phyloP scores from a whole-genome alignment of 805 yeast species.

The Candida chauliodis region DNA sequence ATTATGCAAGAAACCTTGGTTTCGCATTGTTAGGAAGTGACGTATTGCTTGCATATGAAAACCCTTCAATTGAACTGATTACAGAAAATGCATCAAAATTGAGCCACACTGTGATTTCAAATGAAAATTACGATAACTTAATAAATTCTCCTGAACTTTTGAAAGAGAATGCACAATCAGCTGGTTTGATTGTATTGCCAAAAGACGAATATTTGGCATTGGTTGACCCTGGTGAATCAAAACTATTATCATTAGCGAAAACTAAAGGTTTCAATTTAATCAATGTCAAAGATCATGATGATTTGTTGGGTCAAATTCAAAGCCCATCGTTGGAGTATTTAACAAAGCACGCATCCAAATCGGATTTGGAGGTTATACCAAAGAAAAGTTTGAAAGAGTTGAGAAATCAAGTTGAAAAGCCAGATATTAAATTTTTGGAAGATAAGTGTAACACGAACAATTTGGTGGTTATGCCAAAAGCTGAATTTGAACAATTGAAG shows the following conservation, averaged over 20 bases:
- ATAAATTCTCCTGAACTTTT: constrained; percentile 18
- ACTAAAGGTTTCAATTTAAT: constrained; percentile 15
- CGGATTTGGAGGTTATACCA: constrained; percentile 1
- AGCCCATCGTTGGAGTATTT: constrained; percentile 17
- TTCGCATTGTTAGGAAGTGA: constrained; percentile 8
- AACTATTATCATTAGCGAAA: constrained; percentile 19
- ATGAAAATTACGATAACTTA: constrained; percentile 8
- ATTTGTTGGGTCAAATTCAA: constrained; percentile 16
- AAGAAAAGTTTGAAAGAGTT: constrained; percentile 14
- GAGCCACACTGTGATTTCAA: constrained; percentile 14
- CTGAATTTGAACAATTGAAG: constrained; percentile 7
- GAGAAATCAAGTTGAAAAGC: constrained; percentile 10
- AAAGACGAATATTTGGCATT: constrained; percentile 12
- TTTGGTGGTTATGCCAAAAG: constrained; percentile 10
- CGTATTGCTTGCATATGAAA: constrained; percentile 12
- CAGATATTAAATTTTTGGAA: constrained; percentile 11
- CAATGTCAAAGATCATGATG: constrained; percentile 5
- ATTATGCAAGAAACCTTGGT: constrained; percentile 7
- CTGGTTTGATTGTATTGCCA: constrained; percentile 11
- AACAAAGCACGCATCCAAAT: constrained; percentile 6
- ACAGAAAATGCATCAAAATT: constrained; percentile 25
- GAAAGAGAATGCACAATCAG: constrained; percentile 11
- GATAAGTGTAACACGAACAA: constrained; percentile 10
- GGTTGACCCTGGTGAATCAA: constrained; percentile 10
- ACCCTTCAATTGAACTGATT: constrained; percentile 28